Base-by-base conservation (phyloP, 768 basidiomycete species). In the Boletus vermiculosoides region DNA sequence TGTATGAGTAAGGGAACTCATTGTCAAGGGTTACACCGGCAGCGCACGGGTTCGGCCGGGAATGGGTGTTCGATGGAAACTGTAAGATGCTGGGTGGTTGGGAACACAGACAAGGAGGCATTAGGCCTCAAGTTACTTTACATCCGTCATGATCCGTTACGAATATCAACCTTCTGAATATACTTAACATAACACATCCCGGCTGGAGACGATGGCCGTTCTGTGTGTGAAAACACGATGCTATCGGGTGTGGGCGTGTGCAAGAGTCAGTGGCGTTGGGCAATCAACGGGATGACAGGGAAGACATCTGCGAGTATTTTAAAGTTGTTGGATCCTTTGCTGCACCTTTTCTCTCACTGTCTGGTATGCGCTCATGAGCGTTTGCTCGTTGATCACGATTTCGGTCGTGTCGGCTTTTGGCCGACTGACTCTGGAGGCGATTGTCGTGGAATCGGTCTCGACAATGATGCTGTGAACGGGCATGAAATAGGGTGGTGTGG, bases 361-460 rank as follows among this genome's bases (percentile, higher is more conserved):
- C 77, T 90, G 86, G 78, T 95, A 97, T 31, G 95, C 95, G 68
- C 79, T 94, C 82, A 96, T 81, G 57, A 97, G 80, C 10, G 94
- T 95, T 76, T 97, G 94, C 76, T 99, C 97, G 79, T 99, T 98
- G 80, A 99, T 96, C 60, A 95, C 88, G 61, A 99, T 97, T 64
- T 98, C 95, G 37, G 88, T 90, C 50, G 95, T 87, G 72, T 98
- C 97, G 16, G 96, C 88, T 61, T 86, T 87, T 42, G 97, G 92
- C 61, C 94, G 77, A 65, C 91, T 95, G 51, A 98, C 97, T 52
- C 97, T 78, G 33, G 94, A 92, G 0, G 94, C 94, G 69, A 98
- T 97, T n/a, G 95, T 90, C 0, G 92, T 84, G 3, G 95, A 80
- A 71, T 99, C 97, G 0, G 96, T 98, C 74, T 98, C 96, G 20